These are phyloP conservation scores for Psilocybe subaeruginosa DNA, from an alignment of 768 basidiomycete genomes.

Conservation along the genomic window DNA sequence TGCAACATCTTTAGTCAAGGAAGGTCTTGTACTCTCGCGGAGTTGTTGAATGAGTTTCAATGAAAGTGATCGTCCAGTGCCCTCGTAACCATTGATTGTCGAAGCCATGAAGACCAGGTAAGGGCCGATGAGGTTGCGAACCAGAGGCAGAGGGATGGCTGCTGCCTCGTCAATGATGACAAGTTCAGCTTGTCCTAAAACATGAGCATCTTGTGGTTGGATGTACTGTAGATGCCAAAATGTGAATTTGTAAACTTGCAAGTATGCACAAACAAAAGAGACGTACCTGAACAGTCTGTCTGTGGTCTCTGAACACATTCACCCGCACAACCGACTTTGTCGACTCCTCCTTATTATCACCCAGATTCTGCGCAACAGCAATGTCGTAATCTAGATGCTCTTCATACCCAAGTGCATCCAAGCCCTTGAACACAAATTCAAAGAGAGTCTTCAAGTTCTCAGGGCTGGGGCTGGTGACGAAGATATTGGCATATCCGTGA, in stretches of 20 bases:
- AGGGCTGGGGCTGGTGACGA: conserved; percentile 96
- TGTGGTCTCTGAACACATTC: conserved; percentile 89
- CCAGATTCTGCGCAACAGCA: conserved; percentile 87
- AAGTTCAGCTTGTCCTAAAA: conserved; percentile 95
- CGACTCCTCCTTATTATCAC: conserved; percentile 56
- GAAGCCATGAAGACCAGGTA: conserved; percentile 99
- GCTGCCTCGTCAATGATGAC: conserved; percentile 99
- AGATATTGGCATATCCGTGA: conserved; percentile 96
- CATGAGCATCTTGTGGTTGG: conserved; percentile 96
- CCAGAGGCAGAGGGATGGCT: conserved; percentile 95
- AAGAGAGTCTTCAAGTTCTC: conserved; percentile 99
- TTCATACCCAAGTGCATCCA: conserved; percentile 94
- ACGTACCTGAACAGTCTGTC: conserved; percentile 93
- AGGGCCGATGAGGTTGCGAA: conserved; percentile 91
- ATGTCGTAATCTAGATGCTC: conserved; percentile 99
- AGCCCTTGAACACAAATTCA: conserved; percentile 95
- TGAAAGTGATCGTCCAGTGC: conserved; percentile 97
- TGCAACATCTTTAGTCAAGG: conserved; percentile 64
- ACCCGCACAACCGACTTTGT: conserved; percentile 95
- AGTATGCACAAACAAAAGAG: neutral
- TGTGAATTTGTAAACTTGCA: neutral
- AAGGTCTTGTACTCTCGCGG: conserved; percentile 86
- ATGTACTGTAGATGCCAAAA: conserved; percentile 72
- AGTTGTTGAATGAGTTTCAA: conserved; percentile 98
- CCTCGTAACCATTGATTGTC: conserved; percentile 99